Percentiles rank a stretch among this genome's conserved stretches.
phyloP scores from a whole-genome alignment of 1,284 basidiomycete species.

The Violaceomyces palustris region DNA sequence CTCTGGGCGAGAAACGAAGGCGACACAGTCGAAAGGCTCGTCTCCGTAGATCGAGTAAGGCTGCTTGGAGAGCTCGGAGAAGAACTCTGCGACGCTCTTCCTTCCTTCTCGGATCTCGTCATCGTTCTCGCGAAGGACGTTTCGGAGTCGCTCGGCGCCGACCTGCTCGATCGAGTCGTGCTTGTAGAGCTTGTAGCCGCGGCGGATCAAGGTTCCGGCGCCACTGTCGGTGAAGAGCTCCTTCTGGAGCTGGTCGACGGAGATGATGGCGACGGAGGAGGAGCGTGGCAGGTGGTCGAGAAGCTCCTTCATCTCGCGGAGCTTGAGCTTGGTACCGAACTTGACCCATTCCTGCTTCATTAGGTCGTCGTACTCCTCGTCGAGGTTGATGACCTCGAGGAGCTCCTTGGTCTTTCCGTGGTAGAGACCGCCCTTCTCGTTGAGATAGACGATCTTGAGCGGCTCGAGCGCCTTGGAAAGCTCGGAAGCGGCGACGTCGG shows the following conservation, averaged over 20 bases:
- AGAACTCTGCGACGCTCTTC: conserved; percentile 82
- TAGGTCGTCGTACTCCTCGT: conserved; percentile 94
- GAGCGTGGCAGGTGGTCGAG: conserved; percentile 96
- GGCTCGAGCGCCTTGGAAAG: conserved; percentile 52
- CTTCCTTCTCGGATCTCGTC: conserved; percentile 79
- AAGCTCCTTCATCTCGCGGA: conserved; percentile 98
- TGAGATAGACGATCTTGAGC: conserved; percentile 94
- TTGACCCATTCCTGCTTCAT: conserved; percentile 99
- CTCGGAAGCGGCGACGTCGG: conserved; percentile 51
- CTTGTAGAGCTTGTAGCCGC: conserved; percentile 96
- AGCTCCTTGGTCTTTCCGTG: conserved; percentile 69
- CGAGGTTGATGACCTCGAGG: conserved; percentile 90
- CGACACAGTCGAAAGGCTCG: conserved; percentile 91
- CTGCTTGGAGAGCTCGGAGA: conserved; percentile 63
- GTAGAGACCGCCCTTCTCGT: conserved; percentile 96
- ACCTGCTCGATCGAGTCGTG: conserved; percentile 74
- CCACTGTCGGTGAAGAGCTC: conserved; percentile 98
- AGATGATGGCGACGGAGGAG: conserved; percentile 97
- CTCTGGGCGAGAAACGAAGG: conserved; percentile 85
- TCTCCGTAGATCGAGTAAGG: conserved; percentile 96
- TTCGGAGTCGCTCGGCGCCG: conserved; percentile 76
- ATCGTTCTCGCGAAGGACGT: conserved; percentile 72
- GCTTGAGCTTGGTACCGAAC: conserved; percentile 97
- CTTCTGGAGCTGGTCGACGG: conserved; percentile 85
- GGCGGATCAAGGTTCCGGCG: conserved; percentile 92